Base-by-base conservation (phyloP, 1,139 yeast species). In the Blastobotrys capitulatus region DNA sequence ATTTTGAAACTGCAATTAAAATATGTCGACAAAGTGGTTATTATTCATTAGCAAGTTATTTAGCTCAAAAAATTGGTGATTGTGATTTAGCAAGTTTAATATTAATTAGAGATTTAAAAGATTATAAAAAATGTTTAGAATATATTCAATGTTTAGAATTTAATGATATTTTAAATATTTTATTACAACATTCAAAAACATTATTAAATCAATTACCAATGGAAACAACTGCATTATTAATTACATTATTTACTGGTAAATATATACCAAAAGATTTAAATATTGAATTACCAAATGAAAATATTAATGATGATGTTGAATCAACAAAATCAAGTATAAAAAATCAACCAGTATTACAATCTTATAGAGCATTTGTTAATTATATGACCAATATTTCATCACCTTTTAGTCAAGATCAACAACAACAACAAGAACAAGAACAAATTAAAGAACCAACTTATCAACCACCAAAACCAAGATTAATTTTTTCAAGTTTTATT, bases 391-490 rank as follows among this genome's bases (percentile, higher is more conserved):
- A 18, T 16, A 37, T 18, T n/a, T 12, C 32, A 29, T 12, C 27
- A 37, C n/a, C n/a, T n/a, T n/a, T n/a, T n/a, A n/a, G n/a, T n/a
- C n/a, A n/a, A n/a, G 18, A 10, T 19, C 41, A 6, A 36, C 25
- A 22, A 5, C 25, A 22, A 22, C 6, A 22, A 22, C 31, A 6
- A 22, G 51, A 13, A 38, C 49, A 25, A 32, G 48, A 1, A 26
- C 49, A n/a, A 18, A 18, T 8, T 13, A 52, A 56, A n/a, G 63
- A 64, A 27, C 92, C 95, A 1, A 86, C 96, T 0, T 90, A 90
- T 62, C 82, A 85, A 51, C 97, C 97, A 1, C 98, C 99, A 1
- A 77, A 82, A 49, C 97, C 98, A 2, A 77, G 90, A 48, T 73
- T 92, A 39, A 86, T 92, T 2, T 94, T 89, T 63, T 82, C 95